Evolutionary conservation across 306 rosid species (phyloP).

Genomic region (Pueraria montana): DNA sequence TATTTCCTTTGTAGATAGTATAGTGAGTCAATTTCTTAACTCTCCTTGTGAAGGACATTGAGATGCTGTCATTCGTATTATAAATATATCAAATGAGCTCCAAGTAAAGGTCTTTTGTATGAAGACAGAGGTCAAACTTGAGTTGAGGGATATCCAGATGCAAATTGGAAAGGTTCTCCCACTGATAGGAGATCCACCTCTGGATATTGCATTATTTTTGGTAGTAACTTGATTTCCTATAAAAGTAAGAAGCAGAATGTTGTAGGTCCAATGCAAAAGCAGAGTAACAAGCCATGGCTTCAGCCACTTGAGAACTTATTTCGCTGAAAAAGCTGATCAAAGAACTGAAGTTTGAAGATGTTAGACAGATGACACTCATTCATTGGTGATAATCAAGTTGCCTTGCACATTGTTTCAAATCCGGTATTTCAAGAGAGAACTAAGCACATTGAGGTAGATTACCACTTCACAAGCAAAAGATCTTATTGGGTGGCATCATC

Average conservation of each 20-base stretch:
- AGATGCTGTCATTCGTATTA: neutral
- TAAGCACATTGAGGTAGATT: neutral
- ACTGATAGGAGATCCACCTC: neutral
- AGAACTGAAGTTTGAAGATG: neutral
- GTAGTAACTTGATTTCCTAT: neutral
- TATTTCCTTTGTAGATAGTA: neutral
- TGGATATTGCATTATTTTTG: neutral
- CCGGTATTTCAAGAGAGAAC: neutral
- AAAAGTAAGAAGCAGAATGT: neutral
- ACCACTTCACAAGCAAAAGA: neutral
- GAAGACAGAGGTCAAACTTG: neutral
- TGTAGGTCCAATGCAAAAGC: neutral
- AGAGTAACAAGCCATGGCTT: neutral
- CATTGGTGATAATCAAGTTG: neutral
- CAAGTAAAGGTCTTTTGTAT: neutral
- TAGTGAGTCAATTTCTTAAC: neutral
- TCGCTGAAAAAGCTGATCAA: neutral
- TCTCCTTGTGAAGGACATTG: neutral
- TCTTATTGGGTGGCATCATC: neutral
- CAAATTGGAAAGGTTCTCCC: neutral
- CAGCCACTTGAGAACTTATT: neutral
- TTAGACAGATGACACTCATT: neutral
- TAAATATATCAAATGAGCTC: too few species aligned
- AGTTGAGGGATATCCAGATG: neutral
- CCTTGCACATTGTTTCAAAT: neutral